Evolutionary conservation across 2,329 filamentous ascomycete genomes (phyloP), one percentile per base, ranked within the genome.

Genomic region (Zelopaecilomyces penicillatus): DNA sequence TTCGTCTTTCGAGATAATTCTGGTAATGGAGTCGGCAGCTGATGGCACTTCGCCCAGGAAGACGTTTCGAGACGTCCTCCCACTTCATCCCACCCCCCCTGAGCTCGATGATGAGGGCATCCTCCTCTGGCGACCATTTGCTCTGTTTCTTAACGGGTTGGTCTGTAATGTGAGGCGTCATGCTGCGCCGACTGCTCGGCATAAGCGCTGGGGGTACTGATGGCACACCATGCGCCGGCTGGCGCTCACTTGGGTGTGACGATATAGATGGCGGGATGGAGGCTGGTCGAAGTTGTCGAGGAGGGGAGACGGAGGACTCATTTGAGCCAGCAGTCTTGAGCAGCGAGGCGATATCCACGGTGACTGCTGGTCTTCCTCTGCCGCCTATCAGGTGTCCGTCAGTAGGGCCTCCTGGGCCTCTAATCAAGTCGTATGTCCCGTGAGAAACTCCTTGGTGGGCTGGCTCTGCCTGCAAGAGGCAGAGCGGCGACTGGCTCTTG

Each of bases 1-100:
- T 89, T 46, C 89, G 78, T 58, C 89, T 79, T 65, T 98, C 93
- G 43, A 96, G 78, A 62, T 97, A 97, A 63, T 98, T 98, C 59
- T 97, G 91, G 64, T 96, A 97, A 60, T 95, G 89, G 42, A 97
- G 74, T 37, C 91, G 83, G 65, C 91, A 97, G 56, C 89, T 95
- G 58, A 96, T 96, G 46, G 89, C 84, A 65, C 89, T 96, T 55
- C 93, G 80, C 50, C 91, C 91, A 3, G 89, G 90, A 41, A 97
- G 71, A 44, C 84, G 80, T 69, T 91, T 94, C 50, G 88, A 94
- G 57, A 97, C 96, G 65, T 97, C 91, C 61, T 97, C 91, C 93
- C 91, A 97, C 63, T 97, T 97, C 88, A 96, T 95, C 6, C 87
- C 87, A 55, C 83, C 83, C 33, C 88, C 87, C 46, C 91, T 81